Evolutionary conservation across 805 yeast genomes (phyloP).

Genomic region (Starmerella powellii): DNA sequence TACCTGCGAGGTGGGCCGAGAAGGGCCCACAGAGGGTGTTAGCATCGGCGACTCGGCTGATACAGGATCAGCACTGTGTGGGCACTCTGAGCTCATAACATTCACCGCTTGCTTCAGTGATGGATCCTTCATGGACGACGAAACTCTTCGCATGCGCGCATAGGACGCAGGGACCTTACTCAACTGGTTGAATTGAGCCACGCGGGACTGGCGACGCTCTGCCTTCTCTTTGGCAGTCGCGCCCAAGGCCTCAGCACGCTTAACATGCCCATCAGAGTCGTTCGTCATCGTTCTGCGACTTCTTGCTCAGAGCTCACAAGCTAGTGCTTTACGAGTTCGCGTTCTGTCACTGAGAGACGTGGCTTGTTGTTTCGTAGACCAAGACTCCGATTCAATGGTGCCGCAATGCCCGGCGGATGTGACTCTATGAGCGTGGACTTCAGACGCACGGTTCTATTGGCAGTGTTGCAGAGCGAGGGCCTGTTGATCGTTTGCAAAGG

Average conservation of each 20-base stretch:
- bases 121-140: conserved; percentile 5
- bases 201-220: conserved; percentile 16
- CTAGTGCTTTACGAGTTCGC: too few relatives aligned
- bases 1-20: conserved; percentile 8
- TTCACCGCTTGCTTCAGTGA: background rate
- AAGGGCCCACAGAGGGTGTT: conserved; percentile 6
- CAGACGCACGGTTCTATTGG: too few relatives aligned
- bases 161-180: conserved; percentile 15
- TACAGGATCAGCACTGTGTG: conserved; percentile 12
- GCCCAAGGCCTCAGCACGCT: background rate
- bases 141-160: conserved; percentile 8
- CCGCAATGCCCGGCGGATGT: too few relatives aligned
- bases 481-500: too few relatives aligned
- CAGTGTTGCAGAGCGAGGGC: too few relatives aligned
- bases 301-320: too few relatives aligned
- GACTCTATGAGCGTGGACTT: too few relatives aligned
- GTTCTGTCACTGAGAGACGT: too few relatives aligned
- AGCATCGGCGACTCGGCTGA: conserved; percentile 21
- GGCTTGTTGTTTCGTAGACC: too few relatives aligned
- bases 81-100: background rate
- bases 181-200: conserved; percentile 21
- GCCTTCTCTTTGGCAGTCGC: conserved; percentile 1
- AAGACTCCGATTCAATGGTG: too few relatives aligned
- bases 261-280: too few relatives aligned
- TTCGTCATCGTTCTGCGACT: too few relatives aligned